Evolutionary conservation across 208 protist species (phyloP), one percentile per base, ranked within the genome.

Genomic region (Naegleria lovaniensis): DNA sequence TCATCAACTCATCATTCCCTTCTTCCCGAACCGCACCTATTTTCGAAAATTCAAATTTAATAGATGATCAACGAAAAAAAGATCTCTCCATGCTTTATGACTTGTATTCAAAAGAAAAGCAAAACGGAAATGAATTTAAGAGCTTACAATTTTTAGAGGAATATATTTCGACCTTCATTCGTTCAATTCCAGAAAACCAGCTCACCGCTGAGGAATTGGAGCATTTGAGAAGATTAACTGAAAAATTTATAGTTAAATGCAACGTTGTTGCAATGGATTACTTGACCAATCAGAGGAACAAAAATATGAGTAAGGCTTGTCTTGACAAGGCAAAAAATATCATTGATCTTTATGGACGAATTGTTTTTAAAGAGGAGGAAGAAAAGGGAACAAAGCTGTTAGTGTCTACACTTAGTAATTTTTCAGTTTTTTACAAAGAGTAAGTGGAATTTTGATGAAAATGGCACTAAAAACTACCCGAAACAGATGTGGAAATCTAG

Each of bases 141-240:
- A 79, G 67, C 36, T 79, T 79, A 79, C 67, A 79, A 79, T 79
- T 36, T 79, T 79, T 79, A 79, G 67, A 79, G n/a, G 3, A 79
- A 36, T 79, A 79, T 33, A 5, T 79, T 4, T 6, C 19, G 19
- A 13, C n/a, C 7, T 11, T 6, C 6, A 36, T 79, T 25, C 11
- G 22, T 2, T 29, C 19, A 29, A 67, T 19, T 29, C 55, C 55
- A 22, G 58, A 75, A 75, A 16, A 75, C 16, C 13, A 75, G 16
- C 43, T 48, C 43, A 67, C 1, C 22, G 13, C 11, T 15, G 55
- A 67, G 3, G 67, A 79, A 13, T n/a, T 36, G 5, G 16, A 29
- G n/a, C 19, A 79, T 36, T 36, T 79, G 7, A 36, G 29, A 9
- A 79, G 36, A 79, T 13, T 13, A 36, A 36, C 29, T 6, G 67